phyloP scores from a whole-genome alignment of 192 early-diverging fungal species.

The Backusella australiensis region DNA sequence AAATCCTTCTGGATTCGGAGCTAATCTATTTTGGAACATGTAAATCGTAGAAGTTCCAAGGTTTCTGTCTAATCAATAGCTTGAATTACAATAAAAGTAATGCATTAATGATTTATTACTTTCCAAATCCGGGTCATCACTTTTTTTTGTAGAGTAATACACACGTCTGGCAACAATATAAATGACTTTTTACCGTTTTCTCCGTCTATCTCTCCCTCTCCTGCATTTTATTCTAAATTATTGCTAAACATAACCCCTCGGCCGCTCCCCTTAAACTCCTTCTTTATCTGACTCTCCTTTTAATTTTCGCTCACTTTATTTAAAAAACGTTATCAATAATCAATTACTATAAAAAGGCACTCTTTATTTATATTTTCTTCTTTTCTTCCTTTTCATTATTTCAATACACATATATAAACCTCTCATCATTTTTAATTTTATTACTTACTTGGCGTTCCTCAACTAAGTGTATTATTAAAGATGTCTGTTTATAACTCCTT shows the following conservation, averaged over 20 bases:
- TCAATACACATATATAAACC: neutral
- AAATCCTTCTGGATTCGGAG: neutral
- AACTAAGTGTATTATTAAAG: neutral
- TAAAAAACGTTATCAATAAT: neutral
- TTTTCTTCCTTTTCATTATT: neutral
- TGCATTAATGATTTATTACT: neutral
- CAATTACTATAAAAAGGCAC: neutral
- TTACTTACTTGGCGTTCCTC: neutral
- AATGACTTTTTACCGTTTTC: neutral
- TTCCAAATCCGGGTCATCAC: neutral
- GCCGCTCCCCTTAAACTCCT: neutral
- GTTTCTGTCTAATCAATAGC: neutral
- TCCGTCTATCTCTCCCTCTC: neutral
- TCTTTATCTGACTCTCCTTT: constrained; percentile 1
- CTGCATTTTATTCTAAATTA: constrained; percentile 7
- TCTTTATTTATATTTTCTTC: neutral
- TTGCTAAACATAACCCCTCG: neutral
- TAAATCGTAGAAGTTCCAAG: neutral
- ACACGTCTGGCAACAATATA: neutral
- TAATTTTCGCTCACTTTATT: neutral
- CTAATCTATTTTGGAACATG: neutral
- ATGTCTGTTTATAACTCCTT: neutral
- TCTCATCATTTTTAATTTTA: neutral
- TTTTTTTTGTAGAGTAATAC: neutral
- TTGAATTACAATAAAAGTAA: neutral